Conservation (phyloP, 306 rosid genomes). For the Trifolium dubium region DNA sequence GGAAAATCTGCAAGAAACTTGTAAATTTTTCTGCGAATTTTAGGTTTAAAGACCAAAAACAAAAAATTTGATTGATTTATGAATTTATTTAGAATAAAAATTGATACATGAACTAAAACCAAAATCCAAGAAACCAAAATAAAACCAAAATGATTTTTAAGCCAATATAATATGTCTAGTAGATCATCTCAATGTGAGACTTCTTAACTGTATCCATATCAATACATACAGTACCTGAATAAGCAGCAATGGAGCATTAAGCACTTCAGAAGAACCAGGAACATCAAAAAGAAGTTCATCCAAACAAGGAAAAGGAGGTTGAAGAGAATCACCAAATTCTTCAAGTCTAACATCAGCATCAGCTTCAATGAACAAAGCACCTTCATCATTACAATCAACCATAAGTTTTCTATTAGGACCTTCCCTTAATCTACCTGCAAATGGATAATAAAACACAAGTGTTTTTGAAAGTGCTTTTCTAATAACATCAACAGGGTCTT, state of each 20-base stretch:
- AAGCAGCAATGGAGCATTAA: neutral
- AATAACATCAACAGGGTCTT: neutral
- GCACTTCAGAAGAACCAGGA: neutral
- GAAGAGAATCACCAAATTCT: neutral
- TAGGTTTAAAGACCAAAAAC: no score
- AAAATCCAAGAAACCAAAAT: no score
- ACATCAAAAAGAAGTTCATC: constrained; percentile 18
- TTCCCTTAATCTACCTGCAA: constrained; percentile 5
- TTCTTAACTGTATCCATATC: no score
- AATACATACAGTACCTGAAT: neutral
- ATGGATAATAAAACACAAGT: constrained; percentile 2
- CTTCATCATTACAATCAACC: neutral
- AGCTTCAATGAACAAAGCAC: neutral
- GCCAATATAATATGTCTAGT: no score
- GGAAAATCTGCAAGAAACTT: no score
- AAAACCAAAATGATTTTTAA: no score
- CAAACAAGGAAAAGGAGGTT: neutral
- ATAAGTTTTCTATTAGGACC: neutral
- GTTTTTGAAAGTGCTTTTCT: neutral
- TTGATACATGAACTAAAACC: no score
- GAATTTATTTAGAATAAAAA: no score
- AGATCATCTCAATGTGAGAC: no score
- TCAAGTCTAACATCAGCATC: neutral
- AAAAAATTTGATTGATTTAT: no score
- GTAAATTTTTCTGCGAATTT: no score